These are phyloP conservation scores for Capronia americana DNA, from an alignment of 2,329 filamentous ascomycete species.

Conservation along the genomic window DNA sequence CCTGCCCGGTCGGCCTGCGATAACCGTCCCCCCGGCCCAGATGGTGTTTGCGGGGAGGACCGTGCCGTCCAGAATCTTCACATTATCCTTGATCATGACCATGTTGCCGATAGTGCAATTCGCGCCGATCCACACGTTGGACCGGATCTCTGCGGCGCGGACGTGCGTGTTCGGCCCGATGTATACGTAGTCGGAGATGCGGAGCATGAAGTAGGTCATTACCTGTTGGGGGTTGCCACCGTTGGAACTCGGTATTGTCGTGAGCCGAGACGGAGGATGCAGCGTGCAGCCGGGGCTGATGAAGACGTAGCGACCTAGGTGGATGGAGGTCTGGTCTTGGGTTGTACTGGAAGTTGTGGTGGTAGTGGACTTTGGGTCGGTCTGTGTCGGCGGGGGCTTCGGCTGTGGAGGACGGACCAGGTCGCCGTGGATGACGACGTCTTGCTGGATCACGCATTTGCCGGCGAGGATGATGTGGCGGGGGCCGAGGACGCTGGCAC, in stretches of 20 bases:
- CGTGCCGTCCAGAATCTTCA: conserved; percentile 81
- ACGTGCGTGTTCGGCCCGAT: conserved; percentile 77
- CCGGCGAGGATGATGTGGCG: conserved; percentile 98
- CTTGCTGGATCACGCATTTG: conserved; percentile 93
- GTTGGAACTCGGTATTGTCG: conserved; percentile 64
- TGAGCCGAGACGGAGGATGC: conserved; percentile 80
- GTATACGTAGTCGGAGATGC: conserved; percentile 94
- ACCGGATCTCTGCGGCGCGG: conserved; percentile 82
- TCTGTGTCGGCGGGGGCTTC: conserved; percentile 39
- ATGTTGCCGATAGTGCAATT: conserved; percentile 82
- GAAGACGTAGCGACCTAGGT: conserved; percentile 90
- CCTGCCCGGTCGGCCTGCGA: conserved; percentile 80
- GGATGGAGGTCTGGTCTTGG: conserved; percentile 63
- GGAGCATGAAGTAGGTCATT: conserved; percentile 84
- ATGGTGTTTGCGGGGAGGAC: conserved; percentile 89
- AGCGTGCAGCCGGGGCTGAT: conserved; percentile 79
- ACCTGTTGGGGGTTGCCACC: conserved; percentile 38
- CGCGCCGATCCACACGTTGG: conserved; percentile 82
- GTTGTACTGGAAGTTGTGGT: conserved; percentile 33
- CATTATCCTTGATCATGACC: conserved; percentile 91
- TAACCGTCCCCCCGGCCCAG: conserved; percentile 87
- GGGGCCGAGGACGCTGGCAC: conserved; percentile 88
- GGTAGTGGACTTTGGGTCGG: conserved; percentile 46
- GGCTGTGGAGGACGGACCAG: conserved; percentile 68
- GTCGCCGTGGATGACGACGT: conserved; percentile 92